Conservation (phyloP, 495 filamentous ascomycete species). For the Aspergillus biplanus region DNA sequence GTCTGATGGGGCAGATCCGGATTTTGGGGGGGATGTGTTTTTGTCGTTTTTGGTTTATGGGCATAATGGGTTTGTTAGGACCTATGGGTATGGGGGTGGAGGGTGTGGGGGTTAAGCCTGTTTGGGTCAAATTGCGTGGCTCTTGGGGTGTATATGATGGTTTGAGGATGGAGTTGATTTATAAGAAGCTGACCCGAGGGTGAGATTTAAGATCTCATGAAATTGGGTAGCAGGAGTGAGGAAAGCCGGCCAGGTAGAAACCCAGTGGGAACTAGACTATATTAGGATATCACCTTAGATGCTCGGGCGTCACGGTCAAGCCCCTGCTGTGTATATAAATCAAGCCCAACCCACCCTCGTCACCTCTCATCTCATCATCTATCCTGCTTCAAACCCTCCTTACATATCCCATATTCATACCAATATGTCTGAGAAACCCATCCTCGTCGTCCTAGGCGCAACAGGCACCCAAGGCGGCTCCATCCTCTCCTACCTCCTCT, state of each 20-base stretch:
- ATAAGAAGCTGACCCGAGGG: too few relatives aligned
- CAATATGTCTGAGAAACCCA: slow-evolving; percentile 8
- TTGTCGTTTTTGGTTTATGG: background rate
- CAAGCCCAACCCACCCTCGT: background rate
- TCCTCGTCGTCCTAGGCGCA: slow-evolving; percentile 22
- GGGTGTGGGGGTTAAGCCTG: too few relatives aligned
- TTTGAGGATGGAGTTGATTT: too few relatives aligned
- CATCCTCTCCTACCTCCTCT: slow-evolving; percentile 38
- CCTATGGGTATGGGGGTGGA: too few relatives aligned
- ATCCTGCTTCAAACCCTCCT: background rate
- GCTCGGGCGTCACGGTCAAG: too few relatives aligned
- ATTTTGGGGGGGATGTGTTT: slow-evolving; percentile 11
- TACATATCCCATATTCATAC: background rate
- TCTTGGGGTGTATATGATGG: too few relatives aligned
- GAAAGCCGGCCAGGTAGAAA: background rate
- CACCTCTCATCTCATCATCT: background rate
- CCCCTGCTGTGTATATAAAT: too few relatives aligned
- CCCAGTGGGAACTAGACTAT: slow-evolving; percentile 8
- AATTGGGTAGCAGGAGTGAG: too few relatives aligned
- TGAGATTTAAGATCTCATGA: too few relatives aligned
- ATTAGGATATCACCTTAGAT: background rate
- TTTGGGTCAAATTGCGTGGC: too few relatives aligned
- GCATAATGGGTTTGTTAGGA: background rate
- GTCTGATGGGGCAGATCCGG: background rate
- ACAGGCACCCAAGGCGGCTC: slow-evolving; percentile 47